These are phyloP conservation scores for Euphorbia peplus DNA, from an alignment of 345 rosid species.

Conservation along the genomic window DNA sequence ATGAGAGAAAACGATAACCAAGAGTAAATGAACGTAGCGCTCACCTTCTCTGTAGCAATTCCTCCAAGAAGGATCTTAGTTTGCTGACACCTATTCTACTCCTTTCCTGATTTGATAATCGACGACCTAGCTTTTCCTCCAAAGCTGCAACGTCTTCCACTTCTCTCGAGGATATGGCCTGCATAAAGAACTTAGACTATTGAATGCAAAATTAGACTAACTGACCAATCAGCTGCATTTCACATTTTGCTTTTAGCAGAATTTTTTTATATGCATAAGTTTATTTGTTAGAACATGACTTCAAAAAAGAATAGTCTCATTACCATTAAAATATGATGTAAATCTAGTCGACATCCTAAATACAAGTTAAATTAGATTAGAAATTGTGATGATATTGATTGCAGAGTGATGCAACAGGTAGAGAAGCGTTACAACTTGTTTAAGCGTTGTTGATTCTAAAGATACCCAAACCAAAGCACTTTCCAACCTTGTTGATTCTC, in stretches of 20 bases:
- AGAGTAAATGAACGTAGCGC: background rate
- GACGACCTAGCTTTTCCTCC: constrained; percentile 82
- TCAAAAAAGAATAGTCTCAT: background rate
- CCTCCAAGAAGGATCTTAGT: constrained; percentile 79
- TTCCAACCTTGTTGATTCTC: too few species aligned
- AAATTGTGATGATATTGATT: background rate
- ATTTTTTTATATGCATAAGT: background rate
- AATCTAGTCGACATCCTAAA: background rate
- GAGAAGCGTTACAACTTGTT: too few species aligned
- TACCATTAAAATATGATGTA: background rate
- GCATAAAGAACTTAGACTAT: constrained; percentile 10
- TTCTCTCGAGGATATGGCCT: constrained; percentile 77
- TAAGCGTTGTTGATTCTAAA: too few species aligned
- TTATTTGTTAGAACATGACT: background rate
- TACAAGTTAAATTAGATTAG: background rate
- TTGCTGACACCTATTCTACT: constrained; percentile 88
- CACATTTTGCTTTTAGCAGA: background rate
- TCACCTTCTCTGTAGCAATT: constrained; percentile 79
- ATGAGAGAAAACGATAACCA: constrained; percentile 6
- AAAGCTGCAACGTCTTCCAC: constrained; percentile 59
- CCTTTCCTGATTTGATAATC: constrained; percentile 69
- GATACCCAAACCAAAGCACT: too few species aligned
- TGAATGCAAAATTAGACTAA: background rate
- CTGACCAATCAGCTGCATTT: background rate
- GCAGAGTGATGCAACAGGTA: background rate